A percentile compares a stretch with the other conserved stretches of the same genome.
These are phyloP conservation scores for Pythium rhizo-oryzae DNA, from an alignment of 352 stramenopile species.

Conservation along the genomic window DNA sequence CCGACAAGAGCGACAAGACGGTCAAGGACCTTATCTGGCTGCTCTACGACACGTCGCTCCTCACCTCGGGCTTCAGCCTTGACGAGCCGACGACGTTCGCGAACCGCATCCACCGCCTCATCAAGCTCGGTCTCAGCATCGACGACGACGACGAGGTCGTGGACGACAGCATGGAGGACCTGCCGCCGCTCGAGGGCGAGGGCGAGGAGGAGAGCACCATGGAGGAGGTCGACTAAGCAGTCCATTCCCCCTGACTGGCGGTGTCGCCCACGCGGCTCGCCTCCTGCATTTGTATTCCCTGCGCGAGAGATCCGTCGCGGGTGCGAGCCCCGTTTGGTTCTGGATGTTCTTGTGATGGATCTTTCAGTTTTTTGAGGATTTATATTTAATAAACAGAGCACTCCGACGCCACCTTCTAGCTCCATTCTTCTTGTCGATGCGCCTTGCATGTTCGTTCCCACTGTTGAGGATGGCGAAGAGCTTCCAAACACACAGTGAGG, in stretches of 20 bases:
- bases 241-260: not conserved
- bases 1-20: conserved; percentile 99
- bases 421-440: not conserved
- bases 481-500: too few relatives aligned
- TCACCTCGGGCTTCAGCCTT: conserved; percentile 99
- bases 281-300: conserved; percentile 14
- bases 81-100: conserved; percentile 99
- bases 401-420: conserved; percentile 11
- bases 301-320: conserved; percentile 16
- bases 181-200: conserved; percentile 97
- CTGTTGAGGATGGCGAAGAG: too few relatives aligned
- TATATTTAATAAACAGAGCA: conserved; percentile 70
- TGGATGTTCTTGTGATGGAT: conserved; percentile 35
- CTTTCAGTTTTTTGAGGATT: conserved; percentile 51
- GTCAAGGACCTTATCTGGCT: conserved; percentile 99
- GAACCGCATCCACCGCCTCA: conserved; percentile 98
- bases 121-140: conserved; percentile 99
- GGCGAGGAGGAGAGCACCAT: conserved; percentile 97
- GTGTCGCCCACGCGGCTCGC: not conserved
- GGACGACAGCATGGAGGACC: conserved; percentile 96
- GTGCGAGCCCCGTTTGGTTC: conserved; percentile 4
- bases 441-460: too few relatives aligned
- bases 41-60: conserved; percentile 98
- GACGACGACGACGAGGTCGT: conserved; percentile 97
- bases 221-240: conserved; percentile 98